phyloP scores from a whole-genome alignment of 306 rosid species.

The Quercus alba region DNA sequence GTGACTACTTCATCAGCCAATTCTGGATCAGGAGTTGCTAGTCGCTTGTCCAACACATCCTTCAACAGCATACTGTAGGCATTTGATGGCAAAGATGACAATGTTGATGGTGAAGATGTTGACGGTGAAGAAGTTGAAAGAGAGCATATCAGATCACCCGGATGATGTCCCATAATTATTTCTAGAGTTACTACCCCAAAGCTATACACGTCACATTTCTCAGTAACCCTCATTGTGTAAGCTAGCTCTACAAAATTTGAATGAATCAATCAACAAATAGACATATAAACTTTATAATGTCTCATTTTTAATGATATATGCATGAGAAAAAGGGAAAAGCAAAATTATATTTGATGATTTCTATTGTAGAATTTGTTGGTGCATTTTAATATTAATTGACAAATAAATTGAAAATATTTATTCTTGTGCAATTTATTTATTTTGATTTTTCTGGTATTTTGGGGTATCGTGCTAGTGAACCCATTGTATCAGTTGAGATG shows the following conservation, averaged over 20 bases:
- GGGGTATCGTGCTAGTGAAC: too few relatives aligned
- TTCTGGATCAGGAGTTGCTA: slow-evolving; percentile 17
- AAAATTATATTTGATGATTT: too few relatives aligned
- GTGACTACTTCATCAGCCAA: slow-evolving; percentile 8
- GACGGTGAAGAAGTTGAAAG: not conserved
- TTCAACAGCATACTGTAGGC: not conserved
- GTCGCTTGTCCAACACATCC: slow-evolving; percentile 33
- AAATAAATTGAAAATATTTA: too few relatives aligned
- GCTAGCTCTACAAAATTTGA: slow-evolving; percentile 31
- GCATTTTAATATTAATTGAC: too few relatives aligned
- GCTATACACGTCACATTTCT: slow-evolving; percentile 41
- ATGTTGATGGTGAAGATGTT: not conserved
- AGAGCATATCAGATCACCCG: slow-evolving; percentile 17
- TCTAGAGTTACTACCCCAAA: slow-evolving; percentile 38
- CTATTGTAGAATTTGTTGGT: too few relatives aligned
- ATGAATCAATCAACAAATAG: not conserved
- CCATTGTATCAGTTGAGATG: too few relatives aligned
- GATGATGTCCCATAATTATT: slow-evolving; percentile 28
- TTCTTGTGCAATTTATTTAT: too few relatives aligned
- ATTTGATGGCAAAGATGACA: slow-evolving; percentile 1
- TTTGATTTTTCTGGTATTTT: too few relatives aligned
- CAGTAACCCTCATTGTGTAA: slow-evolving; percentile 34
- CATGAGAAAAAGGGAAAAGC: not conserved
- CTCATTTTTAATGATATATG: not conserved
- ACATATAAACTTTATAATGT: not conserved